These are phyloP conservation scores for Phytophthora sp. DNA, from an alignment of 352 stramenopile species.

Conservation along the genomic window DNA sequence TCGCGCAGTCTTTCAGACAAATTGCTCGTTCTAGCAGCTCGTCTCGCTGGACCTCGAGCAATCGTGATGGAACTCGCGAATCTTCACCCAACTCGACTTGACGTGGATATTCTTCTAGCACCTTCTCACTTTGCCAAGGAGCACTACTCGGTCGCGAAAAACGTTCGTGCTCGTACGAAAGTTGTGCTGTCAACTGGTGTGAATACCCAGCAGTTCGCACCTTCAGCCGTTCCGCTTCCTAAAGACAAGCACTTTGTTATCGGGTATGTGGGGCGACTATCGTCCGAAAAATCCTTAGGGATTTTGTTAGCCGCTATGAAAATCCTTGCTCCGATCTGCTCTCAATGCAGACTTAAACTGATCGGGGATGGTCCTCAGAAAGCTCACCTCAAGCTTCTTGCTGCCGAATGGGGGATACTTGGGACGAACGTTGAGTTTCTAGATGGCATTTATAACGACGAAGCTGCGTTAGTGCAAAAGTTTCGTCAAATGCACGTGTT, in stretches of 20 bases:
- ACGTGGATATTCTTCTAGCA: slow-evolving; percentile 57
- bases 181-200: slow-evolving; percentile 56
- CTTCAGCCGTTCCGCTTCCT: slow-evolving; percentile 7
- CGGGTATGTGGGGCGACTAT: slow-evolving; percentile 53
- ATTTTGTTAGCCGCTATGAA: slow-evolving; percentile 43
- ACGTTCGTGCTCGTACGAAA: slow-evolving; percentile 25
- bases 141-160: slow-evolving; percentile 47
- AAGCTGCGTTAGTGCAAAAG: slow-evolving; percentile 35
- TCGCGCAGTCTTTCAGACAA: slow-evolving; percentile 41
- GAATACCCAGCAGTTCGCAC: slow-evolving; percentile 44
- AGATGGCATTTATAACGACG: slow-evolving; percentile 55
- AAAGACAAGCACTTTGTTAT: slow-evolving; percentile 40
- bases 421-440: slow-evolving; percentile 43
- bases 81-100: slow-evolving; percentile 39
- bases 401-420: slow-evolving; percentile 42
- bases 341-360: slow-evolving; percentile 35
- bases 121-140: slow-evolving; percentile 57
- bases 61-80: slow-evolving; percentile 66
- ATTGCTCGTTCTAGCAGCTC: slow-evolving; percentile 42
- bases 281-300: slow-evolving; percentile 59
- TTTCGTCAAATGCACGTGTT: slow-evolving; percentile 51
- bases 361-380: slow-evolving; percentile 50
- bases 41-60: slow-evolving; percentile 41
- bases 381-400: slow-evolving; percentile 30
- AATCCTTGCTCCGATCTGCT: slow-evolving; percentile 31